Evolutionary conservation across 2,329 filamentous ascomycete species (phyloP).

Genomic region (Penicillium nordicum): DNA sequence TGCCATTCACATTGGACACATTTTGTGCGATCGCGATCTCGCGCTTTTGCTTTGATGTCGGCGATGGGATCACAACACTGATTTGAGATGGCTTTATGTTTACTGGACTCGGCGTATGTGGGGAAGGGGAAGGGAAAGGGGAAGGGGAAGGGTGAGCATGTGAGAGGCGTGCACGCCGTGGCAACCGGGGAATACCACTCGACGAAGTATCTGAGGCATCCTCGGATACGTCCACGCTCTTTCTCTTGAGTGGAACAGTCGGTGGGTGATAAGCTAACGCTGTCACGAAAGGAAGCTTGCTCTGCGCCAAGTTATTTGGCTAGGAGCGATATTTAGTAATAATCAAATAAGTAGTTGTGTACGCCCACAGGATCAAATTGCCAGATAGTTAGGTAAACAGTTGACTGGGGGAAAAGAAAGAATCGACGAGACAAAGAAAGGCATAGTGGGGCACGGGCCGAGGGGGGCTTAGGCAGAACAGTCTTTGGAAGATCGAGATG

Average conservation of each 20-base stretch:
- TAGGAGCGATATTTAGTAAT: not conserved
- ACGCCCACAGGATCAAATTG: not conserved
- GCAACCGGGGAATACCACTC: not conserved
- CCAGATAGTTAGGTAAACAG: not conserved
- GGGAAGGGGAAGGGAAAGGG: not conserved
- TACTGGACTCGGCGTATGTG: not conserved
- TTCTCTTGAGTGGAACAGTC: conserved; percentile 6
- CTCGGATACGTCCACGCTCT: not conserved
- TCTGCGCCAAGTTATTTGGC: not conserved
- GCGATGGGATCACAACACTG: conserved; percentile 5
- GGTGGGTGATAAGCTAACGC: conserved; percentile 17
- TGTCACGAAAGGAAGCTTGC: conserved; percentile 2
- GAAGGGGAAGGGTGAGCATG: not conserved
- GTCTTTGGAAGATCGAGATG: not conserved
- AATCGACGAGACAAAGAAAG: not conserved
- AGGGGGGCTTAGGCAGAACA: not conserved
- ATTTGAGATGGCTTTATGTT: not conserved
- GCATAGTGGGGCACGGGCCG: not conserved
- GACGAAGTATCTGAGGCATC: not conserved
- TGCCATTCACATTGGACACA: not conserved
- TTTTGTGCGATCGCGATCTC: not conserved
- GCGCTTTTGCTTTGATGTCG: not conserved
- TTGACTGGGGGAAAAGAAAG: not conserved
- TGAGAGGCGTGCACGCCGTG: not conserved
- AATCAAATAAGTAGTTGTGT: not conserved